Base-by-base conservation (phyloP, 768 basidiomycete species). In the Suillus lakei region DNA sequence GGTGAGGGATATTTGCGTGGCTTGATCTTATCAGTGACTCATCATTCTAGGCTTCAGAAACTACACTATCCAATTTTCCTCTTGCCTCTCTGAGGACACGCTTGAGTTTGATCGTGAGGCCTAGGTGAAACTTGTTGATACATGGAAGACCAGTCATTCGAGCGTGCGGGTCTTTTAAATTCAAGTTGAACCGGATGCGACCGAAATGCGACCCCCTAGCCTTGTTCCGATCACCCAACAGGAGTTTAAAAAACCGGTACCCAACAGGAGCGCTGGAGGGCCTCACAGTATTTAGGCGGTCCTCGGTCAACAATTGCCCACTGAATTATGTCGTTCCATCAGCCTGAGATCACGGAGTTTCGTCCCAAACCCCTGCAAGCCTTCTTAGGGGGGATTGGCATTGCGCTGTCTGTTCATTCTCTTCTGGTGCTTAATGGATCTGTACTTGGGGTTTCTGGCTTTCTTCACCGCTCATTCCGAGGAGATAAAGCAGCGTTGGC, bases 361-460 rank as follows among this genome's bases (percentile, higher is more conserved):
- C 61, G 41, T 55, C 81, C 84, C 58, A 80, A 80, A 15, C 84
- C 86, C 21, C 69, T 86, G 32, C 80, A 82, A 58, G 86, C 88
- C 23, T 80, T 88, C 62, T 71, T 88, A 26, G 87, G 87, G 21
- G 88, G 88, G 8, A 60, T 86, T 32, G 80, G 82, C 53, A 77
- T 89, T 26, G 75, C 86, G 28, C 59, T 88, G 39, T 80, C 88
- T 1, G 82, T 83, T 3, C 84, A 88, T 68, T 74, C 83, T 18
- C 76, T 89, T 5, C 73, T 86, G 36, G 70, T 86, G 16, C 78
- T 87, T 46, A 88, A 87, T 63, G 86, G 87, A 28, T 79, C 77
- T 63, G 81, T 84, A 55, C 85, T 88, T 66, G 88, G 88, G 1
- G 83, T 89, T 61, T 88, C 87, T 30, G 87, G 87, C 21, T 88